A percentile compares a stretch with the other conserved stretches of the same genome.
Evolutionary conservation across 768 basidiomycete genomes (phyloP).

Genomic region (Royoungia palumana): DNA sequence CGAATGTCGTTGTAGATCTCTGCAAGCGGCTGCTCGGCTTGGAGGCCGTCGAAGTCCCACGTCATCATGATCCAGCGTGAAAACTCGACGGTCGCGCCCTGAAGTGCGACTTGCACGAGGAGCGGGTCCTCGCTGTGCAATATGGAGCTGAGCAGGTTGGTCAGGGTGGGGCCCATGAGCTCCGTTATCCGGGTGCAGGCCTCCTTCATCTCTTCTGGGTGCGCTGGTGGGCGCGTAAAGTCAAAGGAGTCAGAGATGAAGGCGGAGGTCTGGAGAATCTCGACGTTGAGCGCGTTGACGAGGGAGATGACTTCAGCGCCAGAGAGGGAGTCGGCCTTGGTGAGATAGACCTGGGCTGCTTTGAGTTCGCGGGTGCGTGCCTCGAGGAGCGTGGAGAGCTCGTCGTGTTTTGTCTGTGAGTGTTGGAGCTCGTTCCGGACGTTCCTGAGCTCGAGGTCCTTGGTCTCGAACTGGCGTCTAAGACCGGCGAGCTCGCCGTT

Average conservation of each 20-base stretch:
- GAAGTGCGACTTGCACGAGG: slow-evolving; percentile 39
- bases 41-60: slow-evolving; percentile 33
- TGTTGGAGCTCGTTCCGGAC: slow-evolving; percentile 28
- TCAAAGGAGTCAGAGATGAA: slow-evolving; percentile 41
- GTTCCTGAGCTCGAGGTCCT: slow-evolving; percentile 24
- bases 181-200: slow-evolving; percentile 27
- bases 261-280: slow-evolving; percentile 46
- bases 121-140: slow-evolving; percentile 33
- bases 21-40: slow-evolving; percentile 27
- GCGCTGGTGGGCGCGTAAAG: slow-evolving; percentile 23
- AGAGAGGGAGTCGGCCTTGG: slow-evolving; percentile 41
- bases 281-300: slow-evolving; percentile 43
- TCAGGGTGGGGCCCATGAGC: slow-evolving; percentile 31
- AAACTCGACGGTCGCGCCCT: slow-evolving; percentile 32
- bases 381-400: slow-evolving; percentile 31
- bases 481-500: slow-evolving; percentile 11
- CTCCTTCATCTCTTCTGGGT: slow-evolving; percentile 27
- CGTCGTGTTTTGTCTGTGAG: slow-evolving; percentile 22
- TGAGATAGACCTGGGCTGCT: slow-evolving; percentile 42
- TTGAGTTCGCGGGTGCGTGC: slow-evolving; percentile 39
- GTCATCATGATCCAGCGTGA: slow-evolving; percentile 33
- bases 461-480: slow-evolving; percentile 23
- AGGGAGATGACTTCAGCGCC: slow-evolving; percentile 41
- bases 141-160: slow-evolving; percentile 22
- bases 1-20: slow-evolving; percentile 40